These are phyloP conservation scores for Mucuna pruriens DNA, from an alignment of 306 rosid species.

Conservation along the genomic window DNA sequence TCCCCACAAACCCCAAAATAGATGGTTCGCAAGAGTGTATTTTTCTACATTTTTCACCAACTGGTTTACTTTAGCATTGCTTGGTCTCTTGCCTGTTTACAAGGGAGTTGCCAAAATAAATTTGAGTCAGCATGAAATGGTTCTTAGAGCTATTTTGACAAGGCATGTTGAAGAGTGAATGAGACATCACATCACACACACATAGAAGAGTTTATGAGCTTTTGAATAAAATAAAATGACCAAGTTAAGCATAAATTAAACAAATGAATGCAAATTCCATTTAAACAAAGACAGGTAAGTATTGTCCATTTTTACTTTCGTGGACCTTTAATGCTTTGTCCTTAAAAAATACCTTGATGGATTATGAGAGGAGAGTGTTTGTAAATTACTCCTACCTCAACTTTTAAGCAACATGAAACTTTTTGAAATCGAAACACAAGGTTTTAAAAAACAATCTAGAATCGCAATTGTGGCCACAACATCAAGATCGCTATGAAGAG, in stretches of 20 bases:
- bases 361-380: too few relatives aligned
- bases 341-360: too few relatives aligned
- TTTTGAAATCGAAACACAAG: too few relatives aligned
- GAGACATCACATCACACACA: background rate
- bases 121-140: background rate
- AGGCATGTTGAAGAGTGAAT: background rate
- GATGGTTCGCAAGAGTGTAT: constrained; percentile 81
- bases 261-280: background rate
- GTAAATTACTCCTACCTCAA: too few relatives aligned
- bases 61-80: constrained; percentile 64
- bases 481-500: background rate
- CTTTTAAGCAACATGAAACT: too few relatives aligned
- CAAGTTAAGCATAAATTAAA: background rate
- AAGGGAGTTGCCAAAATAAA: constrained; percentile 1
- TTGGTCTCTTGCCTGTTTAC: constrained; percentile 58
- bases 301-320: too few relatives aligned
- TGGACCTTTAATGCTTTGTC: too few relatives aligned
- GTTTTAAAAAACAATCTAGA: too few relatives aligned
- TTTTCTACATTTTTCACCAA: constrained; percentile 61
- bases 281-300: background rate
- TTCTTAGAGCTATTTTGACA: background rate
- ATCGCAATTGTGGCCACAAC: too few relatives aligned
- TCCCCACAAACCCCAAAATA: constrained; percentile 97
- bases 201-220: background rate
- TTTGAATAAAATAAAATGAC: background rate